These are phyloP conservation scores for Streptanthus diversifolius DNA, from an alignment of 345 rosid genomes.

Conservation along the genomic window DNA sequence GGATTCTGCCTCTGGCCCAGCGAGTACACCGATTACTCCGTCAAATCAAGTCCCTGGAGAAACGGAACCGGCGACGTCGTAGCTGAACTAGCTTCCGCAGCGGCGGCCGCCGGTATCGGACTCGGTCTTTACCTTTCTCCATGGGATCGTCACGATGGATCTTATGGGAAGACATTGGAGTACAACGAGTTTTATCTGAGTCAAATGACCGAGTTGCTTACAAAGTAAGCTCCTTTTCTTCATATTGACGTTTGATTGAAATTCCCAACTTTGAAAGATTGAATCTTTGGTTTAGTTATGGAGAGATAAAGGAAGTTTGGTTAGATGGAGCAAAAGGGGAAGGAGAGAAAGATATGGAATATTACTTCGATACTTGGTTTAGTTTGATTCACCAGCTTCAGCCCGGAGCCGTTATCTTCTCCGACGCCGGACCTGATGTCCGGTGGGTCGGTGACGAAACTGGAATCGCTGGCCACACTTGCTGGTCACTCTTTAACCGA, in stretches of 20 bases:
- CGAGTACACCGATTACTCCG: constrained; percentile 70
- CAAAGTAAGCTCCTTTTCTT: constrained; percentile 44
- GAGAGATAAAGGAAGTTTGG: constrained; percentile 73
- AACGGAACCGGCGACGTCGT: constrained; percentile 70
- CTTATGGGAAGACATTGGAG: constrained; percentile 72
- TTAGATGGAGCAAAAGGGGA: constrained; percentile 88
- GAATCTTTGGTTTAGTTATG: constrained; percentile 47
- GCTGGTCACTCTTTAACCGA: constrained; percentile 83
- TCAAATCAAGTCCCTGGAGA: constrained; percentile 62
- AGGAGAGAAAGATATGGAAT: constrained; percentile 74
- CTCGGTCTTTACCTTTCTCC: constrained; percentile 84
- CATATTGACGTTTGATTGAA: background rate
- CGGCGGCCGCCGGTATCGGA: constrained; percentile 50
- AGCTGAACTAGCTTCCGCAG: constrained; percentile 60
- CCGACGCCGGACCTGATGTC: constrained; percentile 79
- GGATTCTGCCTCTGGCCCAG: constrained; percentile 97
- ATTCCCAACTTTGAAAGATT: background rate
- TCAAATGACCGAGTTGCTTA: constrained; percentile 83
- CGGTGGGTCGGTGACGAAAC: constrained; percentile 86
- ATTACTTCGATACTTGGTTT: constrained; percentile 74
- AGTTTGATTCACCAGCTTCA: constrained; percentile 75
- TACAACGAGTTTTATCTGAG: constrained; percentile 82
- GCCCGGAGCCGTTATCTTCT: constrained; percentile 69
- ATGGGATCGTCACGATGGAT: constrained; percentile 81
- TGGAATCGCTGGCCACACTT: constrained; percentile 60